These are phyloP conservation scores for Collybia nuda DNA, from an alignment of 768 basidiomycete genomes.

Conservation along the genomic window DNA sequence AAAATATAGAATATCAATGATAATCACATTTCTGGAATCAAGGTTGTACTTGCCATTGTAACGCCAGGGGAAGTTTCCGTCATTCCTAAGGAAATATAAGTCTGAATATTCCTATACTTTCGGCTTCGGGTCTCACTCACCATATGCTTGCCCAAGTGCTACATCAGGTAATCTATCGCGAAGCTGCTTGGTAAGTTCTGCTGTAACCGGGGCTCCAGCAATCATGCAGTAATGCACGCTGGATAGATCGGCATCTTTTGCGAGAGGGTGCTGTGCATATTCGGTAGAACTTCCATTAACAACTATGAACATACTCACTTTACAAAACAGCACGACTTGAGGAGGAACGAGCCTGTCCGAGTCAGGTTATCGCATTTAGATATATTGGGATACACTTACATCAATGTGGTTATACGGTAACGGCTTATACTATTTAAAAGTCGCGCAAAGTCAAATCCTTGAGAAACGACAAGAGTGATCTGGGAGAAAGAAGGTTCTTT, in stretches of 20 bases:
- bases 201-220: slow-evolving; percentile 58
- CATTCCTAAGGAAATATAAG: slow-evolving; percentile 43
- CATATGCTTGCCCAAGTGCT: slow-evolving; percentile 59
- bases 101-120: too few species aligned
- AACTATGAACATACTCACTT: too few species aligned
- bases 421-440: slow-evolving; percentile 61
- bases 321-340: slow-evolving; percentile 1
- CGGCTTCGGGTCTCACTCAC: slow-evolving; percentile 19
- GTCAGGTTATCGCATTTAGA: slow-evolving; percentile 41
- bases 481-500: slow-evolving; percentile 16
- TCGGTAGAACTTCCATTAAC: too few species aligned
- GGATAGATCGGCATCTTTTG: too few species aligned
- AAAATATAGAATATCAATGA: too few species aligned
- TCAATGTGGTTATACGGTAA: slow-evolving; percentile 45
- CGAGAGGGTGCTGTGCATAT: too few species aligned
- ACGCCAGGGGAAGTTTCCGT: slow-evolving; percentile 62
- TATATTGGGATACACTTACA: background rate
- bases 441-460: slow-evolving; percentile 61
- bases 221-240: slow-evolving; percentile 47
- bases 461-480: slow-evolving; percentile 57
- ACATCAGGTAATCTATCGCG: slow-evolving; percentile 49
- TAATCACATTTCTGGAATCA: too few species aligned
- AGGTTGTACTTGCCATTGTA: slow-evolving; percentile 24
- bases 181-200: slow-evolving; percentile 50
- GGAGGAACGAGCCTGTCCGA: slow-evolving; percentile 49